phyloP scores from a whole-genome alignment of 352 stramenopile genomes.

The Pythium rishiriense region DNA sequence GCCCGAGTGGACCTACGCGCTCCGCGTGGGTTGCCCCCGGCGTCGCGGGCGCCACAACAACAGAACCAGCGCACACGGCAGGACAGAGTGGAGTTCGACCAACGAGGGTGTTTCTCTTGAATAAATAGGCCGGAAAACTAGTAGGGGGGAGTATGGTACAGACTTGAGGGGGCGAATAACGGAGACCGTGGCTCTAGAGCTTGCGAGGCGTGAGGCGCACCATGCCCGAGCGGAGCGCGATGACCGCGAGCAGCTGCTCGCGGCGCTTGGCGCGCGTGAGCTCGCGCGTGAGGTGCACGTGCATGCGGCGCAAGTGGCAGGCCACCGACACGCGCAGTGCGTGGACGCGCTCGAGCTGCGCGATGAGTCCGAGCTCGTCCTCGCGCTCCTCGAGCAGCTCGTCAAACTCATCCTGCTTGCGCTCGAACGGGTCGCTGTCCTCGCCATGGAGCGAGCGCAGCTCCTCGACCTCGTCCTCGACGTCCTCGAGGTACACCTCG shows the following conservation, averaged over 20 bases:
- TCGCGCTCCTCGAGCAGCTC: slow-evolving; percentile 63
- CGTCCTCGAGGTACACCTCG: slow-evolving; percentile 52
- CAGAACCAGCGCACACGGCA: no score
- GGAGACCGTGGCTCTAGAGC: neutral
- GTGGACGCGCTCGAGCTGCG: slow-evolving; percentile 52
- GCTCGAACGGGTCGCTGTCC: slow-evolving; percentile 8
- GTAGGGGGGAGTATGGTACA: neutral
- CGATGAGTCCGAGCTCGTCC: slow-evolving; percentile 57
- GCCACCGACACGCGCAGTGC: slow-evolving; percentile 42
- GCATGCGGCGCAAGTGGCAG: slow-evolving; percentile 43
- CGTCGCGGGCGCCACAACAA: no score
- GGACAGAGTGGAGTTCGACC: no score
- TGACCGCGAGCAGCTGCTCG: slow-evolving; percentile 52
- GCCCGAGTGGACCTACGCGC: no score
- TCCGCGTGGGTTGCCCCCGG: no score
- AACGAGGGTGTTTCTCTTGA: neutral
- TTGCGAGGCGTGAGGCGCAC: slow-evolving; percentile 53
- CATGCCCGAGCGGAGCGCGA: slow-evolving; percentile 51
- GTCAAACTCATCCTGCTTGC: slow-evolving; percentile 48
- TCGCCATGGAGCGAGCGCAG: slow-evolving; percentile 24
- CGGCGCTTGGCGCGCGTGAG: slow-evolving; percentile 41
- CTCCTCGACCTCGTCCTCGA: slow-evolving; percentile 45
- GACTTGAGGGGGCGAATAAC: neutral
- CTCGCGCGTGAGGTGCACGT: slow-evolving; percentile 43
- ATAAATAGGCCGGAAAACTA: neutral